phyloP scores from a whole-genome alignment of 148 eudicot genomes.

The Rhododendron henanense region DNA sequence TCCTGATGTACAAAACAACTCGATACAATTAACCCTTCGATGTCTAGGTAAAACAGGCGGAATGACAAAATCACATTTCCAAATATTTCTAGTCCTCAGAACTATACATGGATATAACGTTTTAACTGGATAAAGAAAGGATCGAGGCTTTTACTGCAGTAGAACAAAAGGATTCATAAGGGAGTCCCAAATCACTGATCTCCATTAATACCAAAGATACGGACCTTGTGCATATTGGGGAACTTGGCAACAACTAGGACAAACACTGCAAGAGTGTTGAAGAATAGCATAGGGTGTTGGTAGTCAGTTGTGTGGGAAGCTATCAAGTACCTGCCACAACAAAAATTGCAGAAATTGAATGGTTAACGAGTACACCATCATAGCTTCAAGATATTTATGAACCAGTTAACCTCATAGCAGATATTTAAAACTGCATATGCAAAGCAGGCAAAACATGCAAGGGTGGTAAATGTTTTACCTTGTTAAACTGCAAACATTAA shows the following conservation, averaged over 20 bases:
- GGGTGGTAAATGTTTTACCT: neutral
- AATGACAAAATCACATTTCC: neutral
- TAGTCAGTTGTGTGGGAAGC: slow-evolving; percentile 95
- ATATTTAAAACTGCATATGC: neutral
- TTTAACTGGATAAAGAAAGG: slow-evolving; percentile 8
- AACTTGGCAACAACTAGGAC: slow-evolving; percentile 86
- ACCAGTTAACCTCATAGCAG: neutral
- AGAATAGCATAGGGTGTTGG: slow-evolving; percentile 86
- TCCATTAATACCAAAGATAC: slow-evolving; percentile 91
- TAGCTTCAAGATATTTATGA: neutral
- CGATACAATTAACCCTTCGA: slow-evolving; percentile 14
- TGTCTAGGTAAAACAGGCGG: neutral
- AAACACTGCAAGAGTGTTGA: slow-evolving; percentile 75
- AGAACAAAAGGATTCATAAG: neutral
- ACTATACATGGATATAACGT: slow-evolving; percentile 35
- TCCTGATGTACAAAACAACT: slow-evolving; percentile 14
- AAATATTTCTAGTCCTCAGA: slow-evolving; percentile 14
- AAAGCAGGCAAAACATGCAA: neutral
- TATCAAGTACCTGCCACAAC: slow-evolving; percentile 65
- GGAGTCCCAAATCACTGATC: slow-evolving; percentile 42
- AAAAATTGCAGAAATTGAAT: neutral
- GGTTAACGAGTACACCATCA: neutral
- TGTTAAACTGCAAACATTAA: too few relatives aligned
- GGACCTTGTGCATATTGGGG: slow-evolving; percentile 95
- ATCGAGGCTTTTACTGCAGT: neutral